phyloP scores from a whole-genome alignment of 345 rosid species.

The Salix brachista region DNA sequence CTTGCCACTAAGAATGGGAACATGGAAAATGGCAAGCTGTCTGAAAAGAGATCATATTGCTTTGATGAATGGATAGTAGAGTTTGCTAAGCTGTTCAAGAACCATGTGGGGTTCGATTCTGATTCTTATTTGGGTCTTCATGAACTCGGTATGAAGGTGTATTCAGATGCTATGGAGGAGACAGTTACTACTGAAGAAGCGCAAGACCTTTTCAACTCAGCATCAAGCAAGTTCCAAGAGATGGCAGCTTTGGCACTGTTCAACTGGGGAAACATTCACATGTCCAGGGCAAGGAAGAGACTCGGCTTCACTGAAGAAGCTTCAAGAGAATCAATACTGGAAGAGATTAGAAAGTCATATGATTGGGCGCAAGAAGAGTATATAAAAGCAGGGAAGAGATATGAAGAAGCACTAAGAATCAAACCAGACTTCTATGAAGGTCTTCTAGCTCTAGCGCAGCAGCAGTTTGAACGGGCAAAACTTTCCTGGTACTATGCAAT shows the following conservation, averaged over 20 bases:
- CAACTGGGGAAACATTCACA: slow-evolving; percentile 83
- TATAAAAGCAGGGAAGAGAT: slow-evolving; percentile 50
- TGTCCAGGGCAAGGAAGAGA: slow-evolving; percentile 76
- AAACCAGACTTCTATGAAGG: slow-evolving; percentile 81
- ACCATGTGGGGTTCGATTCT: slow-evolving; percentile 67
- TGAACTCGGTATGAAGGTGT: slow-evolving; percentile 73
- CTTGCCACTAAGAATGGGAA: slow-evolving; percentile 28
- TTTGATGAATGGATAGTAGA: slow-evolving; percentile 83
- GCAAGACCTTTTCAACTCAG: slow-evolving; percentile 58
- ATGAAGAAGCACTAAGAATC: slow-evolving; percentile 69
- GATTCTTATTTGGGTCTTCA: slow-evolving; percentile 67
- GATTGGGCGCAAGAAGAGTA: slow-evolving; percentile 59
- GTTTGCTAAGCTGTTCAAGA: slow-evolving; percentile 76
- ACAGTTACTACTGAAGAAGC: slow-evolving; percentile 82
- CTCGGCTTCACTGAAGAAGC: slow-evolving; percentile 50
- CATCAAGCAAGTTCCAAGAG: slow-evolving; percentile 82
- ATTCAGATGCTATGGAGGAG: slow-evolving; percentile 92
- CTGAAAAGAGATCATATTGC: slow-evolving; percentile 30
- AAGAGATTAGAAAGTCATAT: slow-evolving; percentile 52
- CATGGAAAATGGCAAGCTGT: slow-evolving; percentile 24
- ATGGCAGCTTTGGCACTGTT: slow-evolving; percentile 82
- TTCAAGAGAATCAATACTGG: slow-evolving; percentile 49
- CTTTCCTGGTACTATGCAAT: slow-evolving; percentile 78
- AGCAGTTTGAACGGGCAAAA: slow-evolving; percentile 85
- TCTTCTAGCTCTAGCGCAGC: slow-evolving; percentile 64